Conservation (phyloP, 2,329 filamentous ascomycete genomes). For the Claviceps humidiphila region DNA sequence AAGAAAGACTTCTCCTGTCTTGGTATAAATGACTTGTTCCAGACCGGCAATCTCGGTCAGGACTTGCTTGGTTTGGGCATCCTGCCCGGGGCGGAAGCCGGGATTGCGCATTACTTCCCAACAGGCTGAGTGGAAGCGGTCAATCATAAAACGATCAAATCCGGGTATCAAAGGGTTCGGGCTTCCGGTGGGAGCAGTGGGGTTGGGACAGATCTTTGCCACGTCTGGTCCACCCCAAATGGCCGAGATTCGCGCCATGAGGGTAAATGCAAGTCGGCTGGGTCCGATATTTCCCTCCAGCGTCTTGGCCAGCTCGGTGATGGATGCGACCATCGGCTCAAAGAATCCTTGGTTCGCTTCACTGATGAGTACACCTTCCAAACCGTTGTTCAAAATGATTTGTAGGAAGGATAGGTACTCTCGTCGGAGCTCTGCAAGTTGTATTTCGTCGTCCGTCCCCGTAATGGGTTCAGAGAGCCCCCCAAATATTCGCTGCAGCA, state of each 20-base stretch:
- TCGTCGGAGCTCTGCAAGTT: conserved; percentile 76
- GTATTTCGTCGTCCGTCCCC: conserved; percentile 93
- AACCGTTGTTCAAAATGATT: conserved; percentile 79
- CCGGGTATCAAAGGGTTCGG: conserved; percentile 58
- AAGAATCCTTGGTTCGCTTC: conserved; percentile 83
- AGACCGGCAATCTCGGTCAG: conserved; percentile 76
- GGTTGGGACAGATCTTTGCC: conserved; percentile 40
- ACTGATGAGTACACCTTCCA: conserved; percentile 79
- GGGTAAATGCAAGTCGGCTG: conserved; percentile 62
- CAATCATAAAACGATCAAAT: conserved; percentile 83
- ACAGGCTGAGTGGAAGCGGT: conserved; percentile 74
- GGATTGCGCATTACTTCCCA: conserved; percentile 78
- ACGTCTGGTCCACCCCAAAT: conserved; percentile 86
- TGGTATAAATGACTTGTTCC: conserved; percentile 80
- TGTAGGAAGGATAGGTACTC: conserved; percentile 94
- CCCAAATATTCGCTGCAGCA: conserved; percentile 79
- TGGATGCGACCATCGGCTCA: conserved; percentile 71
- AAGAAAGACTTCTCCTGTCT: conserved; percentile 74
- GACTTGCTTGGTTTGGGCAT: conserved; percentile 80
- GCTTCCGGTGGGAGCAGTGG: conserved; percentile 34
- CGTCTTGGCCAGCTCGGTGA: conserved; percentile 73
- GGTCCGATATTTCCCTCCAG: conserved; percentile 49
- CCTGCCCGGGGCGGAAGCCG: conserved; percentile 62
- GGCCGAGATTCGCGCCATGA: conserved; percentile 69
- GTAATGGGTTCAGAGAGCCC: conserved; percentile 71